Percentiles rank a stretch among this genome's conserved stretches.
These are phyloP conservation scores for Plicaturopsis crispa DNA, from an alignment of 768 basidiomycete species.

Conservation along the genomic window DNA sequence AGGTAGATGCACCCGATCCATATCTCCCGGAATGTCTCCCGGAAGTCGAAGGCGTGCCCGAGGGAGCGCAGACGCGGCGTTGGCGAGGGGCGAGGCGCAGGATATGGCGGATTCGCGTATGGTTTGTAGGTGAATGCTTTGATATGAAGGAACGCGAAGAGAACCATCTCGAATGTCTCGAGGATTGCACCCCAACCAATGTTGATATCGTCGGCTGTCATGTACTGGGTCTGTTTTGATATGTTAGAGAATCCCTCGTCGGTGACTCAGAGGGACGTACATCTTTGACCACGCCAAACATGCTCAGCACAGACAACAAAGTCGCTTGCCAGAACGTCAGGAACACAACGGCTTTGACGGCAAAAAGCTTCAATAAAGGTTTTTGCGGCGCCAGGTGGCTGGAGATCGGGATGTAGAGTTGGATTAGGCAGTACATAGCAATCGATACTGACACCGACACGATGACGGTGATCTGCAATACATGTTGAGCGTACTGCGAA, in stretches of 20 bases:
- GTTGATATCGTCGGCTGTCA: constrained; percentile 69
- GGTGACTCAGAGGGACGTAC: constrained; percentile 24
- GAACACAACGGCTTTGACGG: constrained; percentile 72
- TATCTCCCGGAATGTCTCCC: constrained; percentile 61
- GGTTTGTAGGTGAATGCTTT: constrained; percentile 65
- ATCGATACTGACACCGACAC: constrained; percentile 67
- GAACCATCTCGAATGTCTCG: constrained; percentile 73
- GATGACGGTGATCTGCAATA: constrained; percentile 42
- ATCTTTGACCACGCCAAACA: constrained; percentile 56
- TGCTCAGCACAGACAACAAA: constrained; percentile 45
- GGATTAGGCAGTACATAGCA: constrained; percentile 74
- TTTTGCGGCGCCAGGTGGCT: constrained; percentile 45
- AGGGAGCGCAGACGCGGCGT: constrained; percentile 55
- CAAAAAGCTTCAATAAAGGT: constrained; percentile 61
- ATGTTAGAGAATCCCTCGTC: background rate
- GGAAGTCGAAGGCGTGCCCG: constrained; percentile 58
- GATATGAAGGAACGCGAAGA: constrained; percentile 67
- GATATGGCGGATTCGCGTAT: constrained; percentile 29
- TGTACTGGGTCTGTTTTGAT: constrained; percentile 44
- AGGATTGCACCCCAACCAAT: constrained; percentile 62
- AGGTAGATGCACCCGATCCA: constrained; percentile 53
- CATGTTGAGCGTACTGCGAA: constrained; percentile 1
- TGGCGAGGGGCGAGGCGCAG: constrained; percentile 21
- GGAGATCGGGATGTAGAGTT: constrained; percentile 56
- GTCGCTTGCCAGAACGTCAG: constrained; percentile 75